Base-by-base conservation (phyloP, 2,329 filamentous ascomycete genomes). In the Beauveria sp. region DNA sequence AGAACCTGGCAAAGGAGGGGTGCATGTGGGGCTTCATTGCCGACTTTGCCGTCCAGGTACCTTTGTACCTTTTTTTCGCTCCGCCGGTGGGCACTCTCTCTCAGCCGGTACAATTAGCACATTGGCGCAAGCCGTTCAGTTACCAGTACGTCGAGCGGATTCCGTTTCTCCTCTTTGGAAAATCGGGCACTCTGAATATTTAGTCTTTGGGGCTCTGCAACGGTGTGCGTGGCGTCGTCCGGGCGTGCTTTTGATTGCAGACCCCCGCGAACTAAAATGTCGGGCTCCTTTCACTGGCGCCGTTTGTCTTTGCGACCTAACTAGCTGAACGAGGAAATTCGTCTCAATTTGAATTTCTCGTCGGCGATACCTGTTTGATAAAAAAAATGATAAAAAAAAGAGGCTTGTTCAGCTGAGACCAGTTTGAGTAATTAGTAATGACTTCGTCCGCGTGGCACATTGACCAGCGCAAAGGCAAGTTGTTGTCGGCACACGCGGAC, bases 31-130 rank as follows among this genome's bases (percentile, higher is more conserved):
- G 52, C 62, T 14, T 40, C 40, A 52, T 30, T 60, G 62, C 58
- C 62, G 62, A 56, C 58, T 63, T 60, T 46, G 24, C 58, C 58
- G 57, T 63, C 7, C 49, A 58, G 61, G 59, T 61, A 56, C 10
- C 52, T 46, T 40, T 56, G 53, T 61, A 56, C 16, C 26, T 57
- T 38, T 52, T 43, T 9, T 43, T n/a, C 9, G 46, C 24, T 34
- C 30, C 30, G 30, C 47, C 1, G 10, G 46, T 14, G 24, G 16
- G 3, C 38, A 5, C 16, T 40, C 18, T n/a, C 42, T 20, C 42
- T 20, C 43, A 46, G 43, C 43, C 43, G 20, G 43, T 5, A 14
- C 10, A 34, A 5, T 34, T 34, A 34, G 30, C 30, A 34, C 30
- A 34, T 34, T 38, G 12, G 34, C 34, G 34, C 34, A 38, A 16